Conservation (phyloP, 2,329 filamentous ascomycete genomes). For the Leptographium wingfieldii region DNA sequence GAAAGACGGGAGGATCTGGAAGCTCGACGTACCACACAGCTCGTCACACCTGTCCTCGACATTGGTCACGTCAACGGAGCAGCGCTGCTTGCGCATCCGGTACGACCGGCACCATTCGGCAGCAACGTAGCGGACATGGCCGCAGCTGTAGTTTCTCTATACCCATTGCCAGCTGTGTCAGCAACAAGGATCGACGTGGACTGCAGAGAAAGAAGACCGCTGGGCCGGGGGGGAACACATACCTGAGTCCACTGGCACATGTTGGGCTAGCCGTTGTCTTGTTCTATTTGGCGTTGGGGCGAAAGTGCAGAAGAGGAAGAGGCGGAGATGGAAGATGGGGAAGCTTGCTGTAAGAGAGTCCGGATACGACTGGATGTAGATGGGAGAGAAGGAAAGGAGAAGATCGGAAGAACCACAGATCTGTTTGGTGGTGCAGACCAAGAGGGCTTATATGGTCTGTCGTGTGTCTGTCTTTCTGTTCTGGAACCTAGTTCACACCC, state of each 20-base stretch:
- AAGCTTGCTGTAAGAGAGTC: too few relatives aligned
- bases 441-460: background rate
- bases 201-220: background rate
- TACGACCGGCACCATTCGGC: constrained; percentile 17
- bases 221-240: background rate
- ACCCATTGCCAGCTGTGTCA: background rate
- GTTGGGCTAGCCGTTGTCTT: background rate
- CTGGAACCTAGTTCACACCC: too few relatives aligned
- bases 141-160: constrained; percentile 18
- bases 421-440: background rate
- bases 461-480: background rate
- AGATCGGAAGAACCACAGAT: too few relatives aligned
- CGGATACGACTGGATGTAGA: too few relatives aligned
- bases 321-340: too few relatives aligned
- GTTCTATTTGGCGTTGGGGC: too few relatives aligned
- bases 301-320: too few relatives aligned
- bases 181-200: background rate
- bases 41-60: background rate
- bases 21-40: background rate
- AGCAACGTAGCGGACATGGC: constrained; percentile 20
- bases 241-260: constrained; percentile 6
- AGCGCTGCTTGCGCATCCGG: constrained; percentile 1
- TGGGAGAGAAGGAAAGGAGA: too few relatives aligned
- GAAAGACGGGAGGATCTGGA: too few relatives aligned
- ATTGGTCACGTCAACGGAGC: background rate